Percentiles rank a stretch among this genome's conserved stretches.
Conservation (phyloP, 805 yeast species). For the Kodamaea neixiangensis region DNA sequence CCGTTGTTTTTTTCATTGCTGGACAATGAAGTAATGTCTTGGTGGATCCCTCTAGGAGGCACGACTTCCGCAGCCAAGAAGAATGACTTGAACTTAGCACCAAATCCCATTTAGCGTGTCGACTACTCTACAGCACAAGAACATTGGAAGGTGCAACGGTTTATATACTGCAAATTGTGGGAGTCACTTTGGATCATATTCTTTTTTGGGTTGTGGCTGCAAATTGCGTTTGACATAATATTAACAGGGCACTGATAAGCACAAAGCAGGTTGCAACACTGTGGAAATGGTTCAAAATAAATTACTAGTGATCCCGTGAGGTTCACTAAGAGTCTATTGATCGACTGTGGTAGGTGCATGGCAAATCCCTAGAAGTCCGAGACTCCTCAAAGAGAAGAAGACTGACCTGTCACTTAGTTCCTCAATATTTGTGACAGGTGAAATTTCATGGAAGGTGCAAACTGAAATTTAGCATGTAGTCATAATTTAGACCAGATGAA, state of each 20-base stretch:
- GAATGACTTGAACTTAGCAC: constrained; percentile 5
- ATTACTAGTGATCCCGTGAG: neutral
- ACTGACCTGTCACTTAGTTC: neutral
- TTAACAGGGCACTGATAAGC: neutral
- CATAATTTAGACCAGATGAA: neutral
- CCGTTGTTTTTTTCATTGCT: constrained; percentile 5
- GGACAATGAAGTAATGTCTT: neutral
- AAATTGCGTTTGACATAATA: constrained; percentile 7
- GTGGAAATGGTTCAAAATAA: neutral
- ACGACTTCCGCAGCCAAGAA: constrained; percentile 8
- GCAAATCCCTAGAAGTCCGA: too few relatives aligned
- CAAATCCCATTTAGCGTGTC: neutral
- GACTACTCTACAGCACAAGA: neutral
- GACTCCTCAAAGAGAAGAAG: too few relatives aligned
- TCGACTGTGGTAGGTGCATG: neutral
- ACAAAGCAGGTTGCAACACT: neutral
- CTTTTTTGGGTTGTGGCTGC: constrained; percentile 13
- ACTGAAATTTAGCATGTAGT: neutral
- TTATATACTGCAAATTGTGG: neutral
- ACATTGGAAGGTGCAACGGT: neutral
- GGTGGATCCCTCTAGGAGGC: neutral
- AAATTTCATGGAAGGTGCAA: neutral
- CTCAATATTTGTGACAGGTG: neutral
- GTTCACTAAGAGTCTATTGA: neutral
- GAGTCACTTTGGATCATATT: neutral